These are phyloP conservation scores for Clavispora carvajalis DNA, from an alignment of 805 yeast genomes.

Conservation along the genomic window DNA sequence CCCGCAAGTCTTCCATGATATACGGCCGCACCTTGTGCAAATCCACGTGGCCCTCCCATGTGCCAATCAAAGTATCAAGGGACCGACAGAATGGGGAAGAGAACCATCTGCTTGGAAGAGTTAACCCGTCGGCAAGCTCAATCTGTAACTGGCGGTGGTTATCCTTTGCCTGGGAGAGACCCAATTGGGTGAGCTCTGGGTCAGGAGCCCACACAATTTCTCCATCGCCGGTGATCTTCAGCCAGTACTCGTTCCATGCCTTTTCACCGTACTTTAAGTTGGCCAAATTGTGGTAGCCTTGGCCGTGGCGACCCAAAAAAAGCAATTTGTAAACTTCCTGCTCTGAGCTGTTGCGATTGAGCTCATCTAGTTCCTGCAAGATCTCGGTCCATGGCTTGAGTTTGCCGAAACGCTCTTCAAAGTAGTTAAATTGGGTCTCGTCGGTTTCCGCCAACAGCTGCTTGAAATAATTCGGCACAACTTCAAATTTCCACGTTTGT, in stretches of 20 bases:
- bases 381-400: constrained; percentile 20
- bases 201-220: constrained; percentile 47
- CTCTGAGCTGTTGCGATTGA: constrained; percentile 26
- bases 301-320: constrained; percentile 49
- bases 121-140: constrained; percentile 25
- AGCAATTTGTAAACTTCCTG: constrained; percentile 40
- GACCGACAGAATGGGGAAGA: constrained; percentile 51
- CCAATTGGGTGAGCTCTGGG: constrained; percentile 44
- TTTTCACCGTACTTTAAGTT: constrained; percentile 41
- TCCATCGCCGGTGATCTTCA: constrained; percentile 41
- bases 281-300: constrained; percentile 49
- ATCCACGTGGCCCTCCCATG: constrained; percentile 38
- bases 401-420: constrained; percentile 41
- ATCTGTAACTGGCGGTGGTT: constrained; percentile 37
- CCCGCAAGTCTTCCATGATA: constrained; percentile 44
- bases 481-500: constrained; percentile 32
- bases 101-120: constrained; percentile 38
- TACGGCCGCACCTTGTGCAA: constrained; percentile 25
- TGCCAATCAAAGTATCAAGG: constrained; percentile 42
- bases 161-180: constrained; percentile 40
- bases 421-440: constrained; percentile 36
- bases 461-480: constrained; percentile 39
- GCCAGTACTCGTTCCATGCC: constrained; percentile 44
- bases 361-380: constrained; percentile 21
- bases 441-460: constrained; percentile 41